A percentile compares a stretch with the other conserved stretches of the same genome.
Conservation (phyloP, 108 stramenopile genomes). For the Cyclotella cryptica region DNA sequence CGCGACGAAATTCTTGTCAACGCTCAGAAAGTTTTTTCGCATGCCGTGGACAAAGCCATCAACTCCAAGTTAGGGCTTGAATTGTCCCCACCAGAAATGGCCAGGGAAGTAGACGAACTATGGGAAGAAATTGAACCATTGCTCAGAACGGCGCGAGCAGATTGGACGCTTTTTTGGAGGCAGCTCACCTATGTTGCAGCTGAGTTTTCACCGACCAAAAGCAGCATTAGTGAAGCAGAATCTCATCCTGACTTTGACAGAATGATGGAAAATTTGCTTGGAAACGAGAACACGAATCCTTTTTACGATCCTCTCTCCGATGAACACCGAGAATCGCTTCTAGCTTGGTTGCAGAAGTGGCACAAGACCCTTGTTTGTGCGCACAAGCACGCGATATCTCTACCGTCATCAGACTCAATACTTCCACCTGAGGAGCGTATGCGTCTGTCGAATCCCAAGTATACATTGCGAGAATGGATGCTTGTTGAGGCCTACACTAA, state of each 20-base stretch:
- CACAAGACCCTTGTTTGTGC: conserved; percentile 46
- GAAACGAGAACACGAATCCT: conserved; percentile 51
- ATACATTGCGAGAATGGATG: conserved; percentile 89
- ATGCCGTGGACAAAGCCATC: conserved; percentile 59
- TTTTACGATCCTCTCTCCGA: conserved; percentile 74
- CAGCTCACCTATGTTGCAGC: conserved; percentile 71
- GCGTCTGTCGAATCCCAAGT: conserved; percentile 78
- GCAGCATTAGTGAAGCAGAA: neutral
- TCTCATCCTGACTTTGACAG: conserved; percentile 55
- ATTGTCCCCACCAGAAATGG: conserved; percentile 41
- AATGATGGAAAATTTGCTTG: conserved; percentile 68
- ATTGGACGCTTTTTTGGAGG: conserved; percentile 89
- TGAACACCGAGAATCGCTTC: conserved; percentile 49
- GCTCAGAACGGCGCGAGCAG: conserved; percentile 56
- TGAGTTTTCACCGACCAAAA: conserved; percentile 44
- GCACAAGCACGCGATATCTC: conserved; percentile 17
- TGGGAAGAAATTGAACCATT: conserved; percentile 73
- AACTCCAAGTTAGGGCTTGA: conserved; percentile 72
- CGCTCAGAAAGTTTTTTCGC: conserved; percentile 65
- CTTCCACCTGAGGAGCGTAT: conserved; percentile 58
- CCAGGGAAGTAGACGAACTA: conserved; percentile 58
- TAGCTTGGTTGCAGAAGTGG: conserved; percentile 76
- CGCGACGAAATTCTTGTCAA: conserved; percentile 45
- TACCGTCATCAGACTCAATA: conserved; percentile 12
- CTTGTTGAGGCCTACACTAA: conserved; percentile 85